Conservation (phyloP, 2,329 filamentous ascomycete genomes). For the Leptoxyphium fumago region DNA sequence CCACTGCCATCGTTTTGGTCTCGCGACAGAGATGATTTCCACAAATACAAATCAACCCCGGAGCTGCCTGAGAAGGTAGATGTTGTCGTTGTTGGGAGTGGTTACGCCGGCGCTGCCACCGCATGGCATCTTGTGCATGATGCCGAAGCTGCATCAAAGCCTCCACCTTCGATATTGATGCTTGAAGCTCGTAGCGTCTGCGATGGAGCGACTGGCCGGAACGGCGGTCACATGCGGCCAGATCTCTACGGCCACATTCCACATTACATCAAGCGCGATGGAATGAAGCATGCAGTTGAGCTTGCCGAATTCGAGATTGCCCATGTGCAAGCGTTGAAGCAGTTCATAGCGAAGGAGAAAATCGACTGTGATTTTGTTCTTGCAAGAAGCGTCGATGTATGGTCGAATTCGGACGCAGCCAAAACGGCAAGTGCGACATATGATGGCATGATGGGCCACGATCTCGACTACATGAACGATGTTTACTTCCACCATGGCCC, state of each 20-base stretch:
- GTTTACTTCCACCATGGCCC: conserved; percentile 16
- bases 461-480: conserved; percentile 14
- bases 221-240: background rate
- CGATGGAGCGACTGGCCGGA: background rate
- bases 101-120: conserved; percentile 12
- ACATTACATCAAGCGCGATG: conserved; percentile 8
- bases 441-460: conserved; percentile 17
- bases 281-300: conserved; percentile 18
- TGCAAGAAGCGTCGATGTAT: conserved; percentile 27
- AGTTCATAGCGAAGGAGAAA: conserved; percentile 23
- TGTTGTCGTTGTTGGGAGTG: conserved; percentile 13
- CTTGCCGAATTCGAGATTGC: conserved; percentile 17
- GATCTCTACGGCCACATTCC: background rate
- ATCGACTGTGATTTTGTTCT: conserved; percentile 34
- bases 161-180: background rate
- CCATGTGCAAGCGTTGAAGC: conserved; percentile 20
- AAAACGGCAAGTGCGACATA: conserved; percentile 16
- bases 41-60: conserved; percentile 7
- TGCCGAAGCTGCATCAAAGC: background rate
- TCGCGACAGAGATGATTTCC: background rate
- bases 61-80: conserved; percentile 5
- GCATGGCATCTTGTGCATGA: conserved; percentile 6
- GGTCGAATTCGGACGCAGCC: conserved; percentile 14
- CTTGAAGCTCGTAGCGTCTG: background rate
- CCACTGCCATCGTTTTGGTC: background rate